A percentile compares a stretch with the other conserved stretches of the same genome.
Conservation (phyloP, 2,329 filamentous ascomycete species). For the Botrytis squamosa region DNA sequence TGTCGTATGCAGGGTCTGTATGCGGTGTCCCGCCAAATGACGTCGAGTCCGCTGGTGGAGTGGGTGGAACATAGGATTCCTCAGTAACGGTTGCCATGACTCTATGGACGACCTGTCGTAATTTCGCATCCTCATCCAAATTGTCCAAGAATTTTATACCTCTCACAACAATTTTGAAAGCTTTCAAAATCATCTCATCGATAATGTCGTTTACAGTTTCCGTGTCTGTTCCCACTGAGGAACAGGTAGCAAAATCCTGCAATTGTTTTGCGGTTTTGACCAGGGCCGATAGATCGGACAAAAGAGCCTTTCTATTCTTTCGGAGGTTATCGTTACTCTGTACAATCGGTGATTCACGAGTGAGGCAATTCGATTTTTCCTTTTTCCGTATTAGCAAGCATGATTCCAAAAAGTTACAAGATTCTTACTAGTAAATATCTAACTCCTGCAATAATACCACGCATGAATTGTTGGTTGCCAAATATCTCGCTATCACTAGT, state of each 20-base stretch:
- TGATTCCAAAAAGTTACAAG: not conserved
- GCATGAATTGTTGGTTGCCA: conserved; percentile 89
- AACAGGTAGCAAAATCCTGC: conserved; percentile 61
- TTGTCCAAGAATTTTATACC: conserved; percentile 88
- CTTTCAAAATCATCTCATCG: conserved; percentile 90
- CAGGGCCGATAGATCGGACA: conserved; percentile 85
- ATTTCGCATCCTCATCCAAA: conserved; percentile 63
- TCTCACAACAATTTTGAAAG: conserved; percentile 90
- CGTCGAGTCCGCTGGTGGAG: conserved; percentile 59
- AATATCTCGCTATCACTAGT: conserved; percentile 77
- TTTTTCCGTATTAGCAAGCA: conserved; percentile 41
- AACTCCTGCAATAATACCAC: conserved; percentile 89
- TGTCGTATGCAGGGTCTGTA: conserved; percentile 45
- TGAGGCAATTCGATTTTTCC: conserved; percentile 88
- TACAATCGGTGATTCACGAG: conserved; percentile 73
- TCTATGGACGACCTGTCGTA: conserved; percentile 52
- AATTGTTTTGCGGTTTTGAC: conserved; percentile 87
- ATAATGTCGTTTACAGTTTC: conserved; percentile 72
- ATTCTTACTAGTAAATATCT: conserved; percentile 78
- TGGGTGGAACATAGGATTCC: conserved; percentile 58
- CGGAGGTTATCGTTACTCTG: conserved; percentile 74
- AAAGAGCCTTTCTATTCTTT: conserved; percentile 77
- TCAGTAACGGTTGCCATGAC: conserved; percentile 60
- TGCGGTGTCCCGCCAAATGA: conserved; percentile 45
- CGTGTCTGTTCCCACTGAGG: conserved; percentile 44